Evolutionary conservation across 2,329 filamentous ascomycete genomes (phyloP).

Genomic region (Zelopaecilomyces penicillatus): DNA sequence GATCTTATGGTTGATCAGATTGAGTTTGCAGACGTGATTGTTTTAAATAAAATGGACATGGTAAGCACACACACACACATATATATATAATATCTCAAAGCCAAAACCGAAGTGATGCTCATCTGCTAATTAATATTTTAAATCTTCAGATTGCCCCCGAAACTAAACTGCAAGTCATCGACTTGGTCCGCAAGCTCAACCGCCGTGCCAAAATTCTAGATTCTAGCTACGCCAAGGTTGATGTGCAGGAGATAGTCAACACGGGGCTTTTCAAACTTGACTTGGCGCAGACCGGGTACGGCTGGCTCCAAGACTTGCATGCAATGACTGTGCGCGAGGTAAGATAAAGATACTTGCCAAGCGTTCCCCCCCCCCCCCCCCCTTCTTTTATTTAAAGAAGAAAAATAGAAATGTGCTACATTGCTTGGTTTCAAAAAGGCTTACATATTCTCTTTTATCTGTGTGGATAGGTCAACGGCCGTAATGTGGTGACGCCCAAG

Average conservation of each 20-base stretch:
- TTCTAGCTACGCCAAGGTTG: slow-evolving; percentile 48
- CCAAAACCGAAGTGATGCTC: too few relatives aligned
- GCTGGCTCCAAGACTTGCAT: slow-evolving; percentile 63
- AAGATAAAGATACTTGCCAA: neutral
- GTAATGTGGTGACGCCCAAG: slow-evolving; percentile 51
- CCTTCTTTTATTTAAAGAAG: neutral
- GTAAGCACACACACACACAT: slow-evolving; percentile 24
- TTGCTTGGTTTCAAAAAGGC: neutral
- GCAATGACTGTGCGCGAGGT: slow-evolving; percentile 57
- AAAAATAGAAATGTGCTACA: too few relatives aligned
- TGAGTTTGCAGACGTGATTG: slow-evolving; percentile 66
- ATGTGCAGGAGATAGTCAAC: slow-evolving; percentile 55
- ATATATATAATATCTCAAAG: too few relatives aligned
- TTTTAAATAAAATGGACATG: slow-evolving; percentile 63
- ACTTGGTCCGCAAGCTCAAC: slow-evolving; percentile 54
- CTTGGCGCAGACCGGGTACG: slow-evolving; percentile 54
- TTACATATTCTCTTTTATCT: neutral
- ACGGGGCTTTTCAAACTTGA: slow-evolving; percentile 58
- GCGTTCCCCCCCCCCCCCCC: neutral
- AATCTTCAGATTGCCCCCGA: slow-evolving; percentile 27
- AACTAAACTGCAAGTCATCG: slow-evolving; percentile 37
- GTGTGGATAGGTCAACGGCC: slow-evolving; percentile 30
- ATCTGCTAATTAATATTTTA: neutral
- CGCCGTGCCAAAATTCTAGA: slow-evolving; percentile 57
- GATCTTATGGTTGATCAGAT: slow-evolving; percentile 72